Conservation (phyloP, 73 alveolate genomes). For the Diophrys sp. region DNA sequence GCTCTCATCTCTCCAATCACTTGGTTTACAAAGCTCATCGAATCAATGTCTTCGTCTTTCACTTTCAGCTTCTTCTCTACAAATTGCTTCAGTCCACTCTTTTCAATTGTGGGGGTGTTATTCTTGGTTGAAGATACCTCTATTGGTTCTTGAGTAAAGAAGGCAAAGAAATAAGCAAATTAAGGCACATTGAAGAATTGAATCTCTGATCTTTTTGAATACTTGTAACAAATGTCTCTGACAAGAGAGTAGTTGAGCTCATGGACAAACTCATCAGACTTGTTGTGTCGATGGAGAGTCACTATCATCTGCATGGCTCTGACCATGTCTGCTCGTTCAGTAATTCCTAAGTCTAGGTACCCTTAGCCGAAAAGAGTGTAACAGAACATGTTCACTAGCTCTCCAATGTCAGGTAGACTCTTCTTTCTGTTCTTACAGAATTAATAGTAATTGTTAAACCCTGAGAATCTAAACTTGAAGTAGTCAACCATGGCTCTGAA, state of each 20-base stretch:
- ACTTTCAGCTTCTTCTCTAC: background rate
- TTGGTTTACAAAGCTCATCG: no score
- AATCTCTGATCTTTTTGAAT: background rate
- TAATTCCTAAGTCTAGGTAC: background rate
- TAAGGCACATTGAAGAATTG: background rate
- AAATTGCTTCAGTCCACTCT: background rate
- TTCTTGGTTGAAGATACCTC: no score
- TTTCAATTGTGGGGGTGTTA: no score
- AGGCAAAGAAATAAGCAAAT: background rate
- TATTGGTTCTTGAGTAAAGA: background rate
- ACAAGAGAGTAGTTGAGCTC: background rate
- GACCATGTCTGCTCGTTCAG: background rate
- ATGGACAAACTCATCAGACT: background rate
- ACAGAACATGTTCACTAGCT: background rate
- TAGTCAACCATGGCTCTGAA: background rate
- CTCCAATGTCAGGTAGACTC: background rate
- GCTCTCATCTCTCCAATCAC: no score
- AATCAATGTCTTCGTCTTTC: background rate
- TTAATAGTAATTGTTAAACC: no score
- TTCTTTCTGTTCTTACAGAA: background rate
- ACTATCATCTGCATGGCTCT: background rate
- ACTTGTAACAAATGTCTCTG: background rate
- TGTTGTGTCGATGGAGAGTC: background rate
- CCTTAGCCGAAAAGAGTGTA: background rate
- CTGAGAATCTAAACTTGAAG: background rate